Evolutionary conservation across 106 monocot species (phyloP).

Genomic region (Acorus calamus): DNA sequence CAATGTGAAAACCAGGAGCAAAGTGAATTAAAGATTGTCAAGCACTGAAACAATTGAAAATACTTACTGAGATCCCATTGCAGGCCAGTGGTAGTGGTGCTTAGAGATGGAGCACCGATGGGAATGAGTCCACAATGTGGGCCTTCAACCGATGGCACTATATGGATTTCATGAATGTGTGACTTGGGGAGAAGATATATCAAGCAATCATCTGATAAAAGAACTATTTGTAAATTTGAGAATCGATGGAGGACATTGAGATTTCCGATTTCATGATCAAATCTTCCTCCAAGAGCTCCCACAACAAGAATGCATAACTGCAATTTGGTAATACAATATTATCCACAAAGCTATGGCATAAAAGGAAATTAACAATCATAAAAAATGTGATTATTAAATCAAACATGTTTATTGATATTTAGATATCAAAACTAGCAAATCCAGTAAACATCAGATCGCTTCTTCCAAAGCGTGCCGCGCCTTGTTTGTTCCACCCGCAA

Average conservation of each 20-base stretch:
- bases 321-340: background rate
- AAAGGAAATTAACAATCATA: background rate
- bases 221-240: constrained; percentile 53
- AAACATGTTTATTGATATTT: too few species aligned
- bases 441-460: constrained; percentile 5
- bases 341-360: background rate
- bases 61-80: constrained; percentile 82
- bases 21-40: background rate
- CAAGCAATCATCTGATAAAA: constrained; percentile 81
- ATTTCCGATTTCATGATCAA: constrained; percentile 94
- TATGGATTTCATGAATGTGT: constrained; percentile 55
- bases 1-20: too few species aligned
- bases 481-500: constrained; percentile 9
- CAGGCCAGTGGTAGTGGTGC: constrained; percentile 82
- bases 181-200: constrained; percentile 81
- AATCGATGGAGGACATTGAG: constrained; percentile 77
- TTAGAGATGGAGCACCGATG: constrained; percentile 46
- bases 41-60: background rate
- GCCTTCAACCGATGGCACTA: constrained; percentile 61
- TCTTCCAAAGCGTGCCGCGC: constrained; percentile 9
- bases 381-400: too few species aligned
- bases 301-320: constrained; percentile 81
- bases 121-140: constrained; percentile 92
- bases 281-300: constrained; percentile 95
- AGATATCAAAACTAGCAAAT: too few species aligned